Percentiles rank a stretch among this genome's conserved stretches.
Conservation (phyloP, 495 filamentous ascomycete genomes). For the Rostrohypoxylon terebratum region DNA sequence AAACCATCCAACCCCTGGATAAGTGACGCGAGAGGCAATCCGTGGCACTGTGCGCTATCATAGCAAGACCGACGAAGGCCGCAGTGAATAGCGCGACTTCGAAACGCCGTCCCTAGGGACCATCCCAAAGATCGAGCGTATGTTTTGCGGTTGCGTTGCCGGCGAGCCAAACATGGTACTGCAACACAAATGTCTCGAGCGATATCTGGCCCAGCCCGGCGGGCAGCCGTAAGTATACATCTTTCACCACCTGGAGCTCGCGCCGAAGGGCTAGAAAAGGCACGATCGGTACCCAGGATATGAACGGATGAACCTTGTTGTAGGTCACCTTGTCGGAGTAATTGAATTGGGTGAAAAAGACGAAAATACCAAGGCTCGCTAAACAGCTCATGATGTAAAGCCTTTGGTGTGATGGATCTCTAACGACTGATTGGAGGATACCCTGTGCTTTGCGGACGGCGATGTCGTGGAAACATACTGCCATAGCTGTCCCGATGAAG, state of each 20-base stretch:
- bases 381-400: slow-evolving; percentile 33
- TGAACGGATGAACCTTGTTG: slow-evolving; percentile 64
- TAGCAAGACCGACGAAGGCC: slow-evolving; percentile 35
- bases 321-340: slow-evolving; percentile 57
- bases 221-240: slow-evolving; percentile 58
- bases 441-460: slow-evolving; percentile 21
- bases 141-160: slow-evolving; percentile 67
- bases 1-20: slow-evolving; percentile 20
- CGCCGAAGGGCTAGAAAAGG: slow-evolving; percentile 65
- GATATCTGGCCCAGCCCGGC: slow-evolving; percentile 67
- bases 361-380: slow-evolving; percentile 49
- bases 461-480: slow-evolving; percentile 37
- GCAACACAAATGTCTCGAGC: slow-evolving; percentile 69
- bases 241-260: slow-evolving; percentile 53
- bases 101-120: slow-evolving; percentile 21
- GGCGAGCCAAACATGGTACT: slow-evolving; percentile 73
- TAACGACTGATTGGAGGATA: slow-evolving; percentile 1
- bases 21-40: slow-evolving; percentile 15
- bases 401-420: too few species aligned
- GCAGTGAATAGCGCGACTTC: slow-evolving; percentile 40
- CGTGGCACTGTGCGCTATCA: slow-evolving; percentile 27
- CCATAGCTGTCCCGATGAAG: slow-evolving; percentile 41
- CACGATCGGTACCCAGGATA: slow-evolving; percentile 66
- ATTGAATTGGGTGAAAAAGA: slow-evolving; percentile 46
- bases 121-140: slow-evolving; percentile 57